A percentile compares a stretch with the other conserved stretches of the same genome.
These are phyloP conservation scores for Jamesozyma gamospora DNA, from an alignment of 805 yeast species.

Conservation along the genomic window DNA sequence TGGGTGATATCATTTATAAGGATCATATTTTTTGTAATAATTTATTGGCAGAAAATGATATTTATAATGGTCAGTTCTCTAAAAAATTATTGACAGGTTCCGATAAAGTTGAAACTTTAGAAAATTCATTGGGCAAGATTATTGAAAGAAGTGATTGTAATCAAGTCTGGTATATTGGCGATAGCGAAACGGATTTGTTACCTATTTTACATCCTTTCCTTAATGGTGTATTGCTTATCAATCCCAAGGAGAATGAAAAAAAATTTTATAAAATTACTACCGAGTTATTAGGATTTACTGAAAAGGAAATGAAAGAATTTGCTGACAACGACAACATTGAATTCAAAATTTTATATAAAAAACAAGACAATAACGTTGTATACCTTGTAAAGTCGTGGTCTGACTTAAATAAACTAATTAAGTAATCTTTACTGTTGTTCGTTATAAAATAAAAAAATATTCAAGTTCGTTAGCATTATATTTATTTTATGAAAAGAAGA, in stretches of 20 bases:
- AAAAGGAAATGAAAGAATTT: background rate
- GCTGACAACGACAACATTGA: background rate
- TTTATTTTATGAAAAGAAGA: background rate
- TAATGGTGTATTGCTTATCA: slow-evolving; percentile 19
- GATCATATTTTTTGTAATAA: slow-evolving; percentile 19
- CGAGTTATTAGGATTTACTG: slow-evolving; percentile 10
- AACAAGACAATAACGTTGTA: slow-evolving; percentile 7
- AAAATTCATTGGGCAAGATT: slow-evolving; percentile 4
- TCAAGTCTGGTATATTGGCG: slow-evolving; percentile 25
- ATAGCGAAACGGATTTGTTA: slow-evolving; percentile 26
- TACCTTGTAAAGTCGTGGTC: slow-evolving; percentile 16
- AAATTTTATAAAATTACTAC: slow-evolving; percentile 15
- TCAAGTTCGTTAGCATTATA: too few species aligned
- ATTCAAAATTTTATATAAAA: slow-evolving; percentile 7
- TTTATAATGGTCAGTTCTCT: slow-evolving; percentile 20
- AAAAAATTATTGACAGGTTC: slow-evolving; percentile 19
- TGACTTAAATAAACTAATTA: slow-evolving; percentile 2
- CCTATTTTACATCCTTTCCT: slow-evolving; percentile 20
- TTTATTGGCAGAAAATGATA: slow-evolving; percentile 7
- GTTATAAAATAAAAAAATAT: too few species aligned
- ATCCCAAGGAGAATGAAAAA: slow-evolving; percentile 12
- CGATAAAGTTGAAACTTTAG: slow-evolving; percentile 17
- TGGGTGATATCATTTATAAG: slow-evolving; percentile 5
- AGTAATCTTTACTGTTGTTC: too few species aligned
- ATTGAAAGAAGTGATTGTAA: background rate